Base-by-base conservation (phyloP, 2,329 filamentous ascomycete genomes). In the Rhinocladiella similis region DNA sequence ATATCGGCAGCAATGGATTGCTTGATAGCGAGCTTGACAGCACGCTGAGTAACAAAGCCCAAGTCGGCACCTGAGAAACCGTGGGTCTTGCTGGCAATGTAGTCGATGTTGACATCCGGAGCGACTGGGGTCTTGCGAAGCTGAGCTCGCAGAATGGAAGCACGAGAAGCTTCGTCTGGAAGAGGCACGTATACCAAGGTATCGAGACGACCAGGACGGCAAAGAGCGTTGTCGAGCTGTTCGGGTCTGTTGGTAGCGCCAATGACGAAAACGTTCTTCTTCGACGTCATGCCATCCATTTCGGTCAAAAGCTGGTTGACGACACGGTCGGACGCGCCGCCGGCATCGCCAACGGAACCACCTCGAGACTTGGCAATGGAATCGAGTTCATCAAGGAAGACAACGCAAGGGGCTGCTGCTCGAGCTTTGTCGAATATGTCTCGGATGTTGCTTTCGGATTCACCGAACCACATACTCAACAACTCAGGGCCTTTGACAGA, bases 221-320 rank as follows among this genome's bases (percentile, higher is more conserved):
- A 97, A 68, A 99, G 84, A 67, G 94, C 94, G 73, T 94, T 94
- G 76, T 99, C 94, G 59, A 99, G 89, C 81, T 97, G 94, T 81
- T 99, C 94, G 42, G 94, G 94, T 80, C 94, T 85, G 82, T 99
- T 99, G 76, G 94, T 99, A 45, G 94, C 94, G 74, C 94, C 94
- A 68, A 99, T 99, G 65, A 99, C 94, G 78, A 99, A 99, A 64
- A 99, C 94, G 74, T 99, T 99, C 89, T 99, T 99, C 90, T 99
- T 99, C 38, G 93, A 97, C 45, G 93, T 97, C 93, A 97, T 97
- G 69, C 93, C 93, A 67, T 97, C 93, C 93, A 97, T 97, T 85
- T 97, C 91, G 66, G 94, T 99, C 71, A 99, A 81, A 73, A 99
- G 91, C 83, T 99, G 95, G 82, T 99, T 99, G 76, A 99, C 94